Base-by-base conservation (phyloP, 1,284 basidiomycete genomes). In the Agroathelia rolfsii region DNA sequence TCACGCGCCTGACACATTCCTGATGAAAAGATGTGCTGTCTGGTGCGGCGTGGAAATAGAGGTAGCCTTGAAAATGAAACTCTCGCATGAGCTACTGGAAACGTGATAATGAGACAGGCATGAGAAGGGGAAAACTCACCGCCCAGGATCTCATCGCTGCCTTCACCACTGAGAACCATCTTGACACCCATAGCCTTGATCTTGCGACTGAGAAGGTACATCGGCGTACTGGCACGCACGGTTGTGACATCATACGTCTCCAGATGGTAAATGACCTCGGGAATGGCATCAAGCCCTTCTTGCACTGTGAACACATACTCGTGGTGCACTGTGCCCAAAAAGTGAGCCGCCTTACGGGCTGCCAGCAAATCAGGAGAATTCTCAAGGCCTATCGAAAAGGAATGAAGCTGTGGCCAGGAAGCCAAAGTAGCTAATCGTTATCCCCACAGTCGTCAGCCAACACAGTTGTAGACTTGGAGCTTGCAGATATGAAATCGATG, bases 111-210 rank as follows among this genome's bases (percentile, higher is more conserved):
- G 4, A 36, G 21, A 30, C 6, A 12, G 35, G 12, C 12, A 8
- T 13, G 36, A 41, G 29, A 40, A 25, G 11, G 22, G 34, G 17
- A 28, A 13, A 2, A 52, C 60, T 43, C 49, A 78, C 90, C 93
- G 58, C 95, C 95, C 35, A 96, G 78, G 44, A 98, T 92, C 61
- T 99, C 95, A 50, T 99, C 95, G 39, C 87, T 92, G 19, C 95
- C 95, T 59, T 99, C 95, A 21, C 95, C 95, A 42, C 85, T 90
- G 24, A 99, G 71, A 3, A 99, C 95, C 95, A 99, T 99, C 68
- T 99, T 99, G 43, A 99, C 95, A 43, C 95, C 95, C 85, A 93
- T 98, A 3, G 95, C 94, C 65, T 98, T 99, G 69, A 98, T 95
- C 67, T 98, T 98, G 37, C 95, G 76, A 55, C 85, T 90, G 39